Percentiles rank a stretch among this genome's conserved stretches.
Conservation (phyloP, 2,329 filamentous ascomycete genomes). For the Onygenales sp. region DNA sequence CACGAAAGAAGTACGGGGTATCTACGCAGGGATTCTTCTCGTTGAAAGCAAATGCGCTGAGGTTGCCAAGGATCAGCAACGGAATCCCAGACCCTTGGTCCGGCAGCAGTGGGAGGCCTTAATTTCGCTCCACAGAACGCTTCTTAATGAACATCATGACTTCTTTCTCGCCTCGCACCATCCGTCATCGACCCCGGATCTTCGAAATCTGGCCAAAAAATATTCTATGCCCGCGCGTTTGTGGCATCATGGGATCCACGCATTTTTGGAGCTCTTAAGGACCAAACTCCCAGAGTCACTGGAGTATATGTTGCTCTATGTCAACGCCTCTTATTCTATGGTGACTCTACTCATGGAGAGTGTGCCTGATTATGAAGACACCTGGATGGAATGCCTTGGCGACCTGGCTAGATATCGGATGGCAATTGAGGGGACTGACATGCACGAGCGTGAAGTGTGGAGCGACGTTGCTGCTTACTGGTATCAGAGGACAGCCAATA, state of each 20-base stretch:
- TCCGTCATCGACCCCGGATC: constrained; percentile 59
- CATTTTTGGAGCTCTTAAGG: constrained; percentile 67
- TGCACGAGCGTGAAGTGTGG: constrained; percentile 70
- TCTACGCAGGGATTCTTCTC: constrained; percentile 71
- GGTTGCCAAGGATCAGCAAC: constrained; percentile 56
- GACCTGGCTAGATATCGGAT: constrained; percentile 80
- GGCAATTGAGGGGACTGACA: constrained; percentile 80
- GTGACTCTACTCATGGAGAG: constrained; percentile 82
- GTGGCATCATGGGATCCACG: constrained; percentile 89
- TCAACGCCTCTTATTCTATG: constrained; percentile 87
- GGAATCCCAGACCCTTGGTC: constrained; percentile 42
- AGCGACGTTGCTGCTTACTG: constrained; percentile 68
- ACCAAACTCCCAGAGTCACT: constrained; percentile 65
- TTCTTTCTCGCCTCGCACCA: constrained; percentile 84
- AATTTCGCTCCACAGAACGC: constrained; percentile 68
- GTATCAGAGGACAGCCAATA: constrained; percentile 76
- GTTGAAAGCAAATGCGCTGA: constrained; percentile 83
- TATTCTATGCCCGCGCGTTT: constrained; percentile 89
- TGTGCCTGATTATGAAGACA: constrained; percentile 71
- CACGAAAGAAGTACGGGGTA: constrained; percentile 56
- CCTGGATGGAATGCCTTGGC: constrained; percentile 88
- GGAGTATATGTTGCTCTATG: constrained; percentile 85
- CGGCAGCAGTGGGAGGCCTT: constrained; percentile 73
- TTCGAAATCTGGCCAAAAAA: constrained; percentile 62
- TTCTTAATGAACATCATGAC: constrained; percentile 75